phyloP scores from a whole-genome alignment of 2,329 filamentous ascomycete species.

The Aspergillus pseudoviridinutans region DNA sequence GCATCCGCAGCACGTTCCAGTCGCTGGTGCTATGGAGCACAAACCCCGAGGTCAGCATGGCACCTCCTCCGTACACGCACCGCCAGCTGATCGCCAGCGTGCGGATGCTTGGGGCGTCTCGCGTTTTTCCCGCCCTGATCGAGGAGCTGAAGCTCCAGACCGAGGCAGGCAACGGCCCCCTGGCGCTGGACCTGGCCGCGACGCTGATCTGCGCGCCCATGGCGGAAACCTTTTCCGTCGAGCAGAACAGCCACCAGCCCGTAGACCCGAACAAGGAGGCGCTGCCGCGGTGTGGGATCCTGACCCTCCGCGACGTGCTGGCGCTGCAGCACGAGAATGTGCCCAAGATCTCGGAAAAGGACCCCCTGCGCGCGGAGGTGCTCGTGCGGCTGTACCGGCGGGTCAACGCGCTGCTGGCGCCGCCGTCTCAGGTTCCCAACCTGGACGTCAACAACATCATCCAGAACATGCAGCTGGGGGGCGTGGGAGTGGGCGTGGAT shows the following conservation, averaged over 20 bases:
- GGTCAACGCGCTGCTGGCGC: constrained; percentile 38
- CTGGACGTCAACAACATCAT: constrained; percentile 43
- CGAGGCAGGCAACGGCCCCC: constrained; percentile 36
- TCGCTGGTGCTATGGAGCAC: constrained; percentile 52
- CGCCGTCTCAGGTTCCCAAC: constrained; percentile 37
- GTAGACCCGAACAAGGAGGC: constrained; percentile 31
- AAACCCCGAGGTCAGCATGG: constrained; percentile 47
- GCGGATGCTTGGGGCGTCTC: constrained; percentile 37
- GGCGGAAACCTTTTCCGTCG: constrained; percentile 36
- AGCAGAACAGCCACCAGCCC: constrained; percentile 34
- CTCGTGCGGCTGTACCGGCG: constrained; percentile 45
- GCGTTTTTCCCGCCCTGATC: constrained; percentile 36
- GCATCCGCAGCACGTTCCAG: constrained; percentile 49
- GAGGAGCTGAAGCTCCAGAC: constrained; percentile 43
- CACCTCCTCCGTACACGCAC: constrained; percentile 54
- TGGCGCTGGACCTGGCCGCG: constrained; percentile 43
- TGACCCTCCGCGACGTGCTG: constrained; percentile 42
- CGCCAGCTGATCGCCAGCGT: constrained; percentile 47
- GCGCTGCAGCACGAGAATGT: constrained; percentile 36
- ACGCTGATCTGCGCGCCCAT: constrained; percentile 42
- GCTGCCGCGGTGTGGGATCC: constrained; percentile 28
- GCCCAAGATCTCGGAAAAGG: constrained; percentile 39
- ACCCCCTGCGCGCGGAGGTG: constrained; percentile 42
- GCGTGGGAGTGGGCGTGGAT: constrained; percentile 15
- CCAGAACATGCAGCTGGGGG: constrained; percentile 38